A percentile compares a stretch with the other conserved stretches of the same genome.
Evolutionary conservation across 495 filamentous ascomycete species (phyloP).

Genomic region (Alectoria sarmentosa): DNA sequence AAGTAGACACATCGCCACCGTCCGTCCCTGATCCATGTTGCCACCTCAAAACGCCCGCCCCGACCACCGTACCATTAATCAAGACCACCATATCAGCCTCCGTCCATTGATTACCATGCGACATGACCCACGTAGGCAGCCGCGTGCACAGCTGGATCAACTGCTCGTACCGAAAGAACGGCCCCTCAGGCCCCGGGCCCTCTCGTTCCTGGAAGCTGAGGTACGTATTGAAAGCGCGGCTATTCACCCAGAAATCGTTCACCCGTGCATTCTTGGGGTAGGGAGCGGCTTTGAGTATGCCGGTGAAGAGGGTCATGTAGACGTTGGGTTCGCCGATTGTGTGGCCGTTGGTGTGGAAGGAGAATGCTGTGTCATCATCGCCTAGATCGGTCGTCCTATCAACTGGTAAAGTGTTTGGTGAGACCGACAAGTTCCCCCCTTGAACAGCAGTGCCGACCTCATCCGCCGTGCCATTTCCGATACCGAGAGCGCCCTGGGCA

Average conservation of each 20-base stretch:
- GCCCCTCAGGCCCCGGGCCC: background rate
- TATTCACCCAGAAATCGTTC: background rate
- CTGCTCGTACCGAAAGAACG: background rate
- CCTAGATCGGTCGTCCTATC: background rate
- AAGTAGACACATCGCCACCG: background rate
- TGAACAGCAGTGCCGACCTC: no score
- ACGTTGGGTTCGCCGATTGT: conserved; percentile 1
- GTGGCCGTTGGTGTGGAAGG: background rate
- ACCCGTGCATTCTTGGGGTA: background rate
- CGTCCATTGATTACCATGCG: background rate
- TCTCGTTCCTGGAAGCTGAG: background rate
- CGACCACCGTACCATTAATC: background rate
- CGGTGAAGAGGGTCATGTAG: background rate
- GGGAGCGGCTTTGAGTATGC: background rate
- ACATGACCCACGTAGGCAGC: background rate
- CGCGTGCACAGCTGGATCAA: background rate
- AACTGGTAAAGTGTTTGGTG: no score
- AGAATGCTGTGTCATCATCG: background rate
- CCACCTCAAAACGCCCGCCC: background rate
- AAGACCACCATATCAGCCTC: background rate
- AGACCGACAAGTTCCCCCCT: background rate
- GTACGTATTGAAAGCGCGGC: background rate
- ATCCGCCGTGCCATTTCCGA: background rate
- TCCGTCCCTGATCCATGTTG: background rate
- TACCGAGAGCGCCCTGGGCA: background rate